These are phyloP conservation scores for Withania somnifera DNA, from an alignment of 305 asterid species.

Conservation along the genomic window DNA sequence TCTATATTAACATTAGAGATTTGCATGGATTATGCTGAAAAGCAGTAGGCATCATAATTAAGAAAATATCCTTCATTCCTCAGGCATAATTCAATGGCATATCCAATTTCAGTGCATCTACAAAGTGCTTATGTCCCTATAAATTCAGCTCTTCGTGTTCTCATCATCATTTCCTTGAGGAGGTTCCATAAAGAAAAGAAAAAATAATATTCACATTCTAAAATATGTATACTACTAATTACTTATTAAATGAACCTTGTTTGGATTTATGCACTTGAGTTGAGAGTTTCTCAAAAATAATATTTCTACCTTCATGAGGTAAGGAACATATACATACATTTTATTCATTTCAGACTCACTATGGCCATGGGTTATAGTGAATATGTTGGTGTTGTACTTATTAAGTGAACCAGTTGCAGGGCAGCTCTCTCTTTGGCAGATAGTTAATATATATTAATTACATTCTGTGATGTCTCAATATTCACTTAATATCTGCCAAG, in stretches of 20 bases:
- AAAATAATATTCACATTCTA: neutral
- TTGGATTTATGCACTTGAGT: no score
- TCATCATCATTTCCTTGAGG: neutral
- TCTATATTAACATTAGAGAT: neutral
- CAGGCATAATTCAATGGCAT: constrained; percentile 12
- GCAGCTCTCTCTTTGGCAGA: constrained; percentile 31
- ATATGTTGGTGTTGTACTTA: neutral
- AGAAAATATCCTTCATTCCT: constrained; percentile 9
- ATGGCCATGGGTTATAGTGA: neutral
- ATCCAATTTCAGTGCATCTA: neutral
- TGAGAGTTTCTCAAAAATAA: neutral
- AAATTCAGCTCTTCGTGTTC: neutral
- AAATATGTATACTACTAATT: neutral
- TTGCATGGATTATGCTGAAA: neutral
- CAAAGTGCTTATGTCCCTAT: neutral
- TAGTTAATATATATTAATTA: neutral
- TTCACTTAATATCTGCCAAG: constrained; percentile 28
- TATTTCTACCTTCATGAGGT: neutral
- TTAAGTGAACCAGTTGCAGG: constrained; percentile 31
- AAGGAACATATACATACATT: no score
- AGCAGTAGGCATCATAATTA: neutral
- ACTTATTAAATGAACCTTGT: no score
- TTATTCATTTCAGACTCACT: no score
- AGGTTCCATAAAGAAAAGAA: no score
- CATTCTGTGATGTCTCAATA: neutral